Percentiles rank a stretch among this genome's conserved stretches.
These are phyloP conservation scores for Breviolum minutum DNA, from an alignment of 73 alveolate genomes.

Conservation along the genomic window DNA sequence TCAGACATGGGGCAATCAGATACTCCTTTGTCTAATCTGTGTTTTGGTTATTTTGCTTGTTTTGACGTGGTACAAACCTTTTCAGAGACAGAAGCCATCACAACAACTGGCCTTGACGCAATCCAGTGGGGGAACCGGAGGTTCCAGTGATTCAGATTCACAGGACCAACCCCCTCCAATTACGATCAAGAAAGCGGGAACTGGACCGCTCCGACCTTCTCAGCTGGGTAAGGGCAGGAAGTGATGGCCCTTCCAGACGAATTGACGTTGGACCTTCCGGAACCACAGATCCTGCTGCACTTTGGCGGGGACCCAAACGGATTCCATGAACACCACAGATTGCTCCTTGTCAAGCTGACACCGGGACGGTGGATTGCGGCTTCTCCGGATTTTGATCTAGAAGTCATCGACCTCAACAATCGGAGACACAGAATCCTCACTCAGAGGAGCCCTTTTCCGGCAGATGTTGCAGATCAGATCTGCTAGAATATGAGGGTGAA, in stretches of 20 bases:
- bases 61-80: not conserved
- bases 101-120: not conserved
- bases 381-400: not conserved
- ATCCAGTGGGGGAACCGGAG: not conserved
- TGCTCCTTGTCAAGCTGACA: not conserved
- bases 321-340: not conserved
- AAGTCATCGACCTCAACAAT: not conserved
- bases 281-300: not conserved
- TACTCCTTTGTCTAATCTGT: not conserved
- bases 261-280: not conserved
- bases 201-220: not conserved
- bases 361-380: not conserved
- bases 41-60: not conserved
- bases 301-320: not conserved
- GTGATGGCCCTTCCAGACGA: not conserved
- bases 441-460: not conserved
- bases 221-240: not conserved
- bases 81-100: not conserved
- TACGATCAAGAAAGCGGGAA: not conserved
- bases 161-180: not conserved
- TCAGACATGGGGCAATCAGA: not conserved
- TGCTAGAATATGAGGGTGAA: not conserved
- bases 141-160: not conserved
- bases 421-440: not conserved
- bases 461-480: not conserved